phyloP scores from a whole-genome alignment of 2,329 filamentous ascomycete genomes.

The Nigrospora sphaerica region DNA sequence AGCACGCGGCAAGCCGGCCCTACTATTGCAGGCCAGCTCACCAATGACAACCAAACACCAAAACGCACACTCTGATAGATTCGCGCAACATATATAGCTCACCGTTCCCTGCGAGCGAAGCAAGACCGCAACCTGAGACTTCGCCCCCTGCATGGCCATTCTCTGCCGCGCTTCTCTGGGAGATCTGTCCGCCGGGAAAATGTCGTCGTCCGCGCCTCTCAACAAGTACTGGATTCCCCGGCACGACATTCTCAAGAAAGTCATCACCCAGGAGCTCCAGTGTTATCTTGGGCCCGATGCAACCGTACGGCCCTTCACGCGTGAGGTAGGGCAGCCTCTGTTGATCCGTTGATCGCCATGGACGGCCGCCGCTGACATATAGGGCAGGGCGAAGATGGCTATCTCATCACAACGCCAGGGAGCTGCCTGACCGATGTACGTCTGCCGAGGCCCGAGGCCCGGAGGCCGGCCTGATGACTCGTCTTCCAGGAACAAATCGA shows the following conservation, averaged over 20 bases:
- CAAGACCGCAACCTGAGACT: no score
- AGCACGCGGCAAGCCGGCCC: no score
- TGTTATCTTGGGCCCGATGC: constrained; percentile 52
- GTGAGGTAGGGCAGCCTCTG: constrained; percentile 36
- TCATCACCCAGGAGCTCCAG: constrained; percentile 52
- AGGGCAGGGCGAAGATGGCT: constrained; percentile 52
- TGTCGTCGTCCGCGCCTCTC: constrained; percentile 32
- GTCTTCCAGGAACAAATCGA: constrained; percentile 50
- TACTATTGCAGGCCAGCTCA: no score
- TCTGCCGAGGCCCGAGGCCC: neutral
- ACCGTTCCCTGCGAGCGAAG: no score
- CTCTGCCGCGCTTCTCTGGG: no score
- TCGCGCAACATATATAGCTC: no score
- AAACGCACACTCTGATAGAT: no score
- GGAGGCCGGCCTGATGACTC: constrained; percentile 1
- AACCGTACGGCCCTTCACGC: constrained; percentile 49
- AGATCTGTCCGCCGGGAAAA: constrained; percentile 9
- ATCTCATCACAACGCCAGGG: constrained; percentile 51
- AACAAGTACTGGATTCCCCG: constrained; percentile 57
- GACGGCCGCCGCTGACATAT: constrained; percentile 14
- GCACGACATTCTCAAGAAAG: constrained; percentile 51
- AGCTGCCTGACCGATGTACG: constrained; percentile 53
- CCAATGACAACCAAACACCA: no score
- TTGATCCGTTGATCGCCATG: constrained; percentile 3
- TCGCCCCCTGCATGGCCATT: no score